Conservation (phyloP, 768 basidiomycete species). For the Collybia nuda region DNA sequence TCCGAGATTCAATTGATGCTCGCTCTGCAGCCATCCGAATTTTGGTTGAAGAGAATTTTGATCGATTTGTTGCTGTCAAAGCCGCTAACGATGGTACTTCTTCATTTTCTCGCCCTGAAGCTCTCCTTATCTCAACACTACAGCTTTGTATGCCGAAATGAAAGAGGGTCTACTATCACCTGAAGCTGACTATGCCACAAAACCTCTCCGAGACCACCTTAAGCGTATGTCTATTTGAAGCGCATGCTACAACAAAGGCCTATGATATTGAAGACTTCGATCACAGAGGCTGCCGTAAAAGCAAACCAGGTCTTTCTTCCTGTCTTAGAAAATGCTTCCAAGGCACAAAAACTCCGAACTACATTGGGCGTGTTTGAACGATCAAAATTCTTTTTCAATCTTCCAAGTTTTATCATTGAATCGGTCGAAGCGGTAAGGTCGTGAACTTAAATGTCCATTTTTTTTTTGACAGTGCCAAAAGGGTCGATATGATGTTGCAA, state of each 20-base stretch:
- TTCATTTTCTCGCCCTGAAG: constrained; percentile 1
- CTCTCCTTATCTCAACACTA: constrained; percentile 4
- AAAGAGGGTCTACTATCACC: constrained; percentile 80
- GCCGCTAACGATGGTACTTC: constrained; percentile 87
- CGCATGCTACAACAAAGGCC: not conserved
- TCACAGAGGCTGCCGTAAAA: constrained; percentile 82
- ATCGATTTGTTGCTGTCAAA: constrained; percentile 96
- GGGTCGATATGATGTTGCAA: constrained; percentile 92
- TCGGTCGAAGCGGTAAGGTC: constrained; percentile 81
- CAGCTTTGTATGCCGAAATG: constrained; percentile 93
- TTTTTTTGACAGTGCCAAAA: constrained; percentile 27
- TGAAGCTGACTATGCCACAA: constrained; percentile 79
- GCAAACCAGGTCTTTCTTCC: constrained; percentile 96
- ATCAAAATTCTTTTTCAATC: constrained; percentile 97
- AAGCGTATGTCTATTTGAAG: constrained; percentile 58
- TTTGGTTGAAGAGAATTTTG: constrained; percentile 97
- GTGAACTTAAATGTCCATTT: not conserved
- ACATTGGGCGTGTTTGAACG: constrained; percentile 95
- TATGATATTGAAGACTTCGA: not conserved
- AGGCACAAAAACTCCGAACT: constrained; percentile 88
- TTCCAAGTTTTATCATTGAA: constrained; percentile 89
- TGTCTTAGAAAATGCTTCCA: constrained; percentile 92
- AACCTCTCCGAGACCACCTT: constrained; percentile 77
- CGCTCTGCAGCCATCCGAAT: constrained; percentile 93
- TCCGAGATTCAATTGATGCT: constrained; percentile 81